Percentiles rank a stretch among this genome's conserved stretches.
Conservation (phyloP, 164 flowering plant species). For the Annona squamosa region DNA sequence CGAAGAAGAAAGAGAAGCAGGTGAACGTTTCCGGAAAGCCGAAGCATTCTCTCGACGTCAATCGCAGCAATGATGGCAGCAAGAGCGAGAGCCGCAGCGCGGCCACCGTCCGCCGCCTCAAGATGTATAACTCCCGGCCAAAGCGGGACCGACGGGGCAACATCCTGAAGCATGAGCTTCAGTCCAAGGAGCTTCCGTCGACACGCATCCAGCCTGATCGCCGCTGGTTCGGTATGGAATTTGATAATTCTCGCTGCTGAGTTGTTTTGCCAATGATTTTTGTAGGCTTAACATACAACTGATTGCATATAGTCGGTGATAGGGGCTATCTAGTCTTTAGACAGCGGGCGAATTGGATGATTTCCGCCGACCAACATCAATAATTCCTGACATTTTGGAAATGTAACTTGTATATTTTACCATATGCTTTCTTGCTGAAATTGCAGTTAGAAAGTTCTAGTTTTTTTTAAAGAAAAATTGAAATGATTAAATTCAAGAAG, state of each 20-base stretch:
- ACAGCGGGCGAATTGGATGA: too few species aligned
- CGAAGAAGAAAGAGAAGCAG: constrained; percentile 57
- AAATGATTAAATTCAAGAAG: too few species aligned
- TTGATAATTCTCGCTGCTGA: not conserved
- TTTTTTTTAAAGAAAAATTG: too few species aligned
- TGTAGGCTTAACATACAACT: too few species aligned
- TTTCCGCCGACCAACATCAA: too few species aligned
- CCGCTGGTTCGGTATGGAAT: constrained; percentile 78
- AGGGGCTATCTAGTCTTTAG: too few species aligned
- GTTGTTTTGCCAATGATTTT: too few species aligned
- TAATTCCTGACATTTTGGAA: too few species aligned
- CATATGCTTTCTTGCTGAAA: too few species aligned
- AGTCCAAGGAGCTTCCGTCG: constrained; percentile 66
- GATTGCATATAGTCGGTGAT: too few species aligned
- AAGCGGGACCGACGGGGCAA: constrained; percentile 58
- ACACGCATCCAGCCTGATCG: constrained; percentile 90
- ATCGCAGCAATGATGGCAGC: constrained; percentile 30
- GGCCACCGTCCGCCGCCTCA: constrained; percentile 90
- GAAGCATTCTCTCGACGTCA: constrained; percentile 84
- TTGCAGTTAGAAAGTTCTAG: too few species aligned
- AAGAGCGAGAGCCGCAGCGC: constrained; percentile 44
- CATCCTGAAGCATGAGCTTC: constrained; percentile 59
- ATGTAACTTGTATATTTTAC: too few species aligned
- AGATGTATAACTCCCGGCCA: constrained; percentile 81
- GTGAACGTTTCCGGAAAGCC: constrained; percentile 78